Base-by-base conservation (phyloP, 116 monocot genomes). In the Zostera marina region DNA sequence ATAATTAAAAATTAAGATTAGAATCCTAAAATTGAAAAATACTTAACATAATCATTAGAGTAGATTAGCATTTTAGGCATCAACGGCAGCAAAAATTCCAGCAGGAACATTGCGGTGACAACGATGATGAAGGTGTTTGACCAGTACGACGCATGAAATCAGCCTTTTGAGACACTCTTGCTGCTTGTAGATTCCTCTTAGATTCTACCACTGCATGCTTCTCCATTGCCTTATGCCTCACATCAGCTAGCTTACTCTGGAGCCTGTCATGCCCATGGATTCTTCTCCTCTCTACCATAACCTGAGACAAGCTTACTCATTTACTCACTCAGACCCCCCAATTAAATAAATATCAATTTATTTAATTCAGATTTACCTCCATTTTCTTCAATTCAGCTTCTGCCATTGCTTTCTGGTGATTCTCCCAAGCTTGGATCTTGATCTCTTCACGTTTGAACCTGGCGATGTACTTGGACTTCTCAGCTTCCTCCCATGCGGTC, bases 401-500 rank as follows among this genome's bases (percentile, higher is more conserved):
- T 22, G 62, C 65, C 66, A 75, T 78, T 38, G 83, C 88, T 60
- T 78, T 88, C 47, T 83, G 71, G 63, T 83, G 88, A 73, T 80
- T 73, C 61, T 88, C 83, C 88, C 83, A 83, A 63, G 80, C 88
- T 64, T 73, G 80, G 47, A 83, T 83, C 57, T 77, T 83, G 67
- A 74, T 66, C 22, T 83, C 80, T 53, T 80, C 70, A 46, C 70
- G 66, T 62, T 80, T 74, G 62, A 80, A 88, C 71, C 83, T 87
- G 21, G 93, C 87, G 9, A 77, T 44, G 51, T 81, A 84, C 53
- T 88, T 94, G 12, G 84, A 77, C 62, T 79, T 88, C 70, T 88
- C 93, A 61, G 88, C 81, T 59, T 94, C 93, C 57, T 84, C 84
- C 93, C 93, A 94, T 23, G 88, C 81, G n/a, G n/a, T n/a, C 41